Base-by-base conservation (phyloP, 257 asterid species). In the Ilex asprella region DNA sequence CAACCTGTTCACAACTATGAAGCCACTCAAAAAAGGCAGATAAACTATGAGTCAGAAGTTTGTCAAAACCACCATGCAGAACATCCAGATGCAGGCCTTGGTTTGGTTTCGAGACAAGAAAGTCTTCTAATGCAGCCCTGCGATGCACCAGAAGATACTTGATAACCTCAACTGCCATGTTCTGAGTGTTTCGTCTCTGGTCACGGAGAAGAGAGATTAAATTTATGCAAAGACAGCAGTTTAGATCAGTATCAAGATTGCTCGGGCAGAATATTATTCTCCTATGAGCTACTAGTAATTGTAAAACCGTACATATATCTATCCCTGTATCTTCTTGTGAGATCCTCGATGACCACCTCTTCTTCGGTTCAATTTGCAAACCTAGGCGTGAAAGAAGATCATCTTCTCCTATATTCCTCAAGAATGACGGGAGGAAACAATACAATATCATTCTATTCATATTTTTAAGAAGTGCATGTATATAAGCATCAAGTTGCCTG, bases 361-460 rank as follows among this genome's bases (percentile, higher is more conserved):
- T 93, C 81, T 77, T 83, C 35, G 78, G 84, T 60, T 83, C 96
- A 72, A 66, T 74, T 74, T 76, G 90, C 83, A 89, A 80, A 65
- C 95, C 94, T 66, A 89, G 69, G 61, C 83, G 80, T 59, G 87
- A 84, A 67, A 89, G 74, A 66, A 87, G 88, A 70, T 82, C 92
- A 65, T 93, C 96, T 81, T 93, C 99, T 80, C 95, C 97, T 35
- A 93, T 76, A 76, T 75, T 73, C 68, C 73, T 67, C 81, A 93
- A 82, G 82, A 87, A 93, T n/a, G 91, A 77, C n/a, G 99, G 99
- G 66, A 87, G 89, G 82, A 93, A 93, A 76, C 97, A 89, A 78
- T 73, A 93, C 54, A 84, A 69, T 70, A 93, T 76, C 87, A 87
- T 84, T 27, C 95, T 91, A 70, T 89, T 93, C 62, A 74, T 76